Evolutionary conservation across 495 filamentous ascomycete genomes (phyloP).

Genomic region (Penicillium fimorum): DNA sequence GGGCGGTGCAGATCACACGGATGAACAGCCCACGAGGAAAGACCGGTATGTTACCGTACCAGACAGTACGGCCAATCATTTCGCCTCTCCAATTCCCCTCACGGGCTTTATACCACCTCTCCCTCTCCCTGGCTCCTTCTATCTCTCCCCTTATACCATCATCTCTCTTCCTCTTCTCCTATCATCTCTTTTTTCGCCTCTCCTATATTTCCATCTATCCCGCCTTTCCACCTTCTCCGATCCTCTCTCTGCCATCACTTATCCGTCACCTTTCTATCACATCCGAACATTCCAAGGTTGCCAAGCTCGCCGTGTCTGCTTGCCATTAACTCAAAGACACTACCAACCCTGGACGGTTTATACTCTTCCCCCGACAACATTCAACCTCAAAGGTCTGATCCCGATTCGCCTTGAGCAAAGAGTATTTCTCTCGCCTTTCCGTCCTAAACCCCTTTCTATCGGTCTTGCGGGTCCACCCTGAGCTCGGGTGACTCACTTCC

Average conservation of each 20-base stretch:
- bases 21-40: slow-evolving; percentile 15
- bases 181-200: slow-evolving; percentile 16
- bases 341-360: neutral
- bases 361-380: neutral
- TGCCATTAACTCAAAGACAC: neutral
- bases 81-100: slow-evolving; percentile 18
- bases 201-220: slow-evolving; percentile 13
- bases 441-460: slow-evolving; percentile 4
- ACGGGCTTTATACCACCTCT: slow-evolving; percentile 13
- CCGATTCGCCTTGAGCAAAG: neutral
- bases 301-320: slow-evolving; percentile 9
- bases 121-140: slow-evolving; percentile 14
- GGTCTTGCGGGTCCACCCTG: slow-evolving; percentile 3
- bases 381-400: neutral
- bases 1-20: slow-evolving; percentile 12
- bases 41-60: slow-evolving; percentile 10
- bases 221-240: slow-evolving; percentile 9
- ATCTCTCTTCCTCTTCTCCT: slow-evolving; percentile 19
- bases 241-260: slow-evolving; percentile 13
- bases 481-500: slow-evolving; percentile 14
- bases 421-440: slow-evolving; percentile 2
- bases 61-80: slow-evolving; percentile 13
- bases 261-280: slow-evolving; percentile 17
- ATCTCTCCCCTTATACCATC: slow-evolving; percentile 30
- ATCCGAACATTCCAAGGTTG: slow-evolving; percentile 8